These are phyloP conservation scores for Larix kaempferi DNA, from an alignment of 75 land plant genomes.

Conservation along the genomic window DNA sequence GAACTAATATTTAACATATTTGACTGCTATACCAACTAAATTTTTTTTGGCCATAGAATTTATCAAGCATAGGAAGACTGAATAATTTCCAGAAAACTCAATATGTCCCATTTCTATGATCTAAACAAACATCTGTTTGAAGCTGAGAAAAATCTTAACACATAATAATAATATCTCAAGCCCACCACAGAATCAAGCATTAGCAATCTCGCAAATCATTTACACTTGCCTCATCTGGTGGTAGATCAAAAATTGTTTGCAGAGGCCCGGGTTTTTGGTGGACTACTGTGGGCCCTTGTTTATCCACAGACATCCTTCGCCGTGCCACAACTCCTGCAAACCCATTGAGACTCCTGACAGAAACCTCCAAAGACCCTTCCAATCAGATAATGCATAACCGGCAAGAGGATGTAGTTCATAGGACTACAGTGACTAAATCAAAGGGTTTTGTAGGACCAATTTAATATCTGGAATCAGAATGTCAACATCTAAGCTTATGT, in stretches of 20 bases:
- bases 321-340: slow-evolving; percentile 64
- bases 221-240: slow-evolving; percentile 77
- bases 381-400: not conserved
- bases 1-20: slow-evolving; percentile 5
- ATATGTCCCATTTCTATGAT: not conserved
- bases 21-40: not conserved
- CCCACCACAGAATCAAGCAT: not conserved
- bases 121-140: not conserved
- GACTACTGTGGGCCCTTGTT: slow-evolving; percentile 81
- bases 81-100: not conserved
- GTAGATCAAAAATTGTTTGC: slow-evolving; percentile 85
- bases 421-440: not conserved
- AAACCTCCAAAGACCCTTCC: not conserved
- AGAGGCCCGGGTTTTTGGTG: slow-evolving; percentile 94
- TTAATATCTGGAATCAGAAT: not conserved
- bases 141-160: not conserved
- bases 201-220: not conserved
- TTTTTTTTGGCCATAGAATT: not conserved
- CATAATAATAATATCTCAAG: not conserved
- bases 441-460: not conserved
- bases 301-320: slow-evolving; percentile 58
- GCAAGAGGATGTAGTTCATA: not conserved
- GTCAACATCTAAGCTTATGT: slow-evolving; percentile 3
- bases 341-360: slow-evolving; percentile 59
- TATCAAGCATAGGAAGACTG: not conserved